Conservation (phyloP, 225 moss, liverwort and hornwort species). For the Takakia lepidozioides region DNA sequence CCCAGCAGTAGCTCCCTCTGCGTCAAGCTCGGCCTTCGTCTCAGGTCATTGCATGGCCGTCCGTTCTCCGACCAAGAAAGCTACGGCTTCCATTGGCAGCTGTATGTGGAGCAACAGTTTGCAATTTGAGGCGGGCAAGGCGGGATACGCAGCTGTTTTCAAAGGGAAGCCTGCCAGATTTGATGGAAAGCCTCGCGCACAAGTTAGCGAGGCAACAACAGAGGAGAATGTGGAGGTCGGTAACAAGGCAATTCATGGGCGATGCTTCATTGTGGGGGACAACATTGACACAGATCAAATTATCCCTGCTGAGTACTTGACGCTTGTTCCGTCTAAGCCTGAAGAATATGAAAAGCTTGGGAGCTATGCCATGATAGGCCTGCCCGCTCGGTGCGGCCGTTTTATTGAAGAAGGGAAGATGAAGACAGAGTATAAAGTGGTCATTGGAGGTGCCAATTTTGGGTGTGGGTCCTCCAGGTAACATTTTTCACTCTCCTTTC, state of each 20-base stretch:
- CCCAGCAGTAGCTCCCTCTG: too few relatives aligned
- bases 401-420: constrained; percentile 64
- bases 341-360: constrained; percentile 97
- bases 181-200: constrained; percentile 7
- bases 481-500: too few relatives aligned
- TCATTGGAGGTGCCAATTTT: constrained; percentile 85
- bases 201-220: constrained; percentile 4
- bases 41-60: too few relatives aligned
- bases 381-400: constrained; percentile 59
- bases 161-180: too few relatives aligned
- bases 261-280: constrained; percentile 84
- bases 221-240: constrained; percentile 11
- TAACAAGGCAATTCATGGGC: constrained; percentile 63
- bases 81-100: too few relatives aligned
- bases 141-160: too few relatives aligned
- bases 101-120: too few relatives aligned
- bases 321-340: constrained; percentile 80
- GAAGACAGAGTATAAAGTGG: constrained; percentile 67
- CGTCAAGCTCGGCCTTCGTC: too few relatives aligned
- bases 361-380: constrained; percentile 92
- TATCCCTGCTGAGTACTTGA: constrained; percentile 87
- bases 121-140: too few relatives aligned
- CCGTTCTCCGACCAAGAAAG: too few relatives aligned
- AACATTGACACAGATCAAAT: constrained; percentile 99
- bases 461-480: constrained; percentile 92